Base-by-base conservation (phyloP, 768 basidiomycete genomes). In the Pisolithus tinctorius region DNA sequence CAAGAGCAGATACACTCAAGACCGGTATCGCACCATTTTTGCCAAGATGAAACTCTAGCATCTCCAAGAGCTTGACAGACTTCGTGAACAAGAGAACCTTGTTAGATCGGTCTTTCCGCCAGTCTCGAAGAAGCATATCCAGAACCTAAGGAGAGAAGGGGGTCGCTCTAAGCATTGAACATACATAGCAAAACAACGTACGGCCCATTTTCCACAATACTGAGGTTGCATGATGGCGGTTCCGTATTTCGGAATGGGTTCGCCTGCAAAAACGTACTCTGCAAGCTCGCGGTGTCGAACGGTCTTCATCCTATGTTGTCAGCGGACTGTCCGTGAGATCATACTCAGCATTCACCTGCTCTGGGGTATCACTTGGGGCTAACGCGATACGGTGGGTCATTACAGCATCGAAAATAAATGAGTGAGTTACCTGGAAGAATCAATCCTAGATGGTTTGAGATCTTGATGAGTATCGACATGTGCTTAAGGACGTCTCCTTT, bases 41-140 rank as follows among this genome's bases (percentile, higher is more conserved):
- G n/a, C 71, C 72, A 11, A 93, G 75, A 64, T 89, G 86, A 58
- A 81, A 86, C 34, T 86, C 80, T 26, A 96, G 69, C 83, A 93
- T 91, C 16, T 88, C 85, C 11, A 97, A 73, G 25, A 97, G 70
- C 64, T 93, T 92, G 50, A 94, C 89, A 1, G 90, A 88, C 64
- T 93, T 93, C 3, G 93, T 93, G 69, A 97, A 97, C 52, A 97
- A 83, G 40, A 97, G 74, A 38, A 96, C 91, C 69, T 96, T 97
- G 69, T 89, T 93, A 0, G 77, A 74, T 16, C 67, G 63, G 44
- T 83, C 82, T 58, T 78, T 79, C 59, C 78, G 77, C 79, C 84
- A 84, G 42, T 83, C 77, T 44, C 75, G 77, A 20, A 97, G 71
- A 2, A 88, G 70, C 6, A 73, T 71, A 52, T 83, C 75, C 7